phyloP scores from a whole-genome alignment of 116 monocot species.

The Posidonia oceanica region DNA sequence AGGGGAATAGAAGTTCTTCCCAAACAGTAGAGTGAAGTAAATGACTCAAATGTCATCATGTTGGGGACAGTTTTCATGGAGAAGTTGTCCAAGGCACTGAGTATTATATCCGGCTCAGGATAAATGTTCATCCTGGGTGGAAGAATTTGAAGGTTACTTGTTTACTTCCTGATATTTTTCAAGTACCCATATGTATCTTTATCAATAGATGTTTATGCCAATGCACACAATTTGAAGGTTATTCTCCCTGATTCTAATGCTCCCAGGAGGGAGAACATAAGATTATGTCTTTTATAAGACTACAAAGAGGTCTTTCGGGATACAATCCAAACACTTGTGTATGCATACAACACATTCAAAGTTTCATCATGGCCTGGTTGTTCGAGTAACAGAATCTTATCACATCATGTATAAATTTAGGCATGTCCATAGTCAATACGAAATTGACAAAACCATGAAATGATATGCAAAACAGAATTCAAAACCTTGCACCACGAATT shows the following conservation, averaged over 20 bases:
- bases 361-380: too few relatives aligned
- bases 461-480: too few relatives aligned
- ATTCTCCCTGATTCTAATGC: slow-evolving; percentile 46
- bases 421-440: too few relatives aligned
- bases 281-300: slow-evolving; percentile 34
- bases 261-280: slow-evolving; percentile 55
- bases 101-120: slow-evolving; percentile 26
- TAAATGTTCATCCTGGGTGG: slow-evolving; percentile 39
- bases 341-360: too few relatives aligned
- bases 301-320: slow-evolving; percentile 19
- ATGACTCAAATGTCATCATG: slow-evolving; percentile 38
- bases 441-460: too few relatives aligned
- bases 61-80: slow-evolving; percentile 51
- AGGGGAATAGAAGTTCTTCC: slow-evolving; percentile 28
- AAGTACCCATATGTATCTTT: too few relatives aligned
- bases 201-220: too few relatives aligned
- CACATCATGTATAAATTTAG: too few relatives aligned
- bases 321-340: slow-evolving; percentile 24
- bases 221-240: slow-evolving; percentile 14
- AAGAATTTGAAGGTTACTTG: slow-evolving; percentile 6
- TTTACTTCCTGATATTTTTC: too few relatives aligned
- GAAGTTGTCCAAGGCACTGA: slow-evolving; percentile 31
- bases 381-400: too few relatives aligned
- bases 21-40: slow-evolving; percentile 15
- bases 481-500: too few relatives aligned